These are phyloP conservation scores for Fusarium decemcellulare DNA, from an alignment of 2,329 filamentous ascomycete genomes.

Conservation along the genomic window DNA sequence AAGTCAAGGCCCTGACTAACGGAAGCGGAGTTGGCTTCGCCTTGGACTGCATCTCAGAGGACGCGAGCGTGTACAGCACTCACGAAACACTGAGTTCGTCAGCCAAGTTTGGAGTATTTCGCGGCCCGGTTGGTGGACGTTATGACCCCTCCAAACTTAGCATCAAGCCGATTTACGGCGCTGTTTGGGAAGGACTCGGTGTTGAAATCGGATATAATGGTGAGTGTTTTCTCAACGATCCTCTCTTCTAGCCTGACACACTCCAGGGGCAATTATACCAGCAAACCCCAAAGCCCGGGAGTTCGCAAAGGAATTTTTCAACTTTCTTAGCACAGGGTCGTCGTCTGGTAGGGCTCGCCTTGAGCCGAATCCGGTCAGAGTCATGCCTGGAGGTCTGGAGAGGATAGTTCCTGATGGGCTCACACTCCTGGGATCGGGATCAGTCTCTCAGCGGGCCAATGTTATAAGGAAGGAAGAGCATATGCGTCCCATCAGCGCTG, in stretches of 20 bases:
- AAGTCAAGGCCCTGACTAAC: slow-evolving; percentile 44
- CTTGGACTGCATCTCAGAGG: slow-evolving; percentile 58
- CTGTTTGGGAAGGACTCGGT: slow-evolving; percentile 59
- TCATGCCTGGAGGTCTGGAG: slow-evolving; percentile 51
- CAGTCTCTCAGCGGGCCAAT: slow-evolving; percentile 42
- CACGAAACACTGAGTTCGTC: slow-evolving; percentile 44
- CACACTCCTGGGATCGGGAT: slow-evolving; percentile 39
- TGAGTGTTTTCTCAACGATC: slow-evolving; percentile 23
- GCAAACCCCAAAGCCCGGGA: slow-evolving; percentile 41
- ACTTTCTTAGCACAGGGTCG: slow-evolving; percentile 46
- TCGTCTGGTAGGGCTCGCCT: slow-evolving; percentile 18
- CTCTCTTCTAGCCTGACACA: neutral
- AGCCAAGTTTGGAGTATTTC: slow-evolving; percentile 46
- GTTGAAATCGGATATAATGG: slow-evolving; percentile 56
- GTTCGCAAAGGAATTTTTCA: slow-evolving; percentile 55
- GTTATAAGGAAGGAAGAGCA: slow-evolving; percentile 43
- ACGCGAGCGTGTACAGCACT: slow-evolving; percentile 49
- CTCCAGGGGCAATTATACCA: slow-evolving; percentile 20
- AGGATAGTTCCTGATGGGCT: slow-evolving; percentile 48
- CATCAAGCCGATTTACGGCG: slow-evolving; percentile 55
- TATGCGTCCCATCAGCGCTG: slow-evolving; percentile 57
- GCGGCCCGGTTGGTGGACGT: slow-evolving; percentile 38
- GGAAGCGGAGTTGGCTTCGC: slow-evolving; percentile 52
- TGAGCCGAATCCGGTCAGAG: slow-evolving; percentile 48
- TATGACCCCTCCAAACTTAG: slow-evolving; percentile 43